phyloP scores from a whole-genome alignment of 805 yeast genomes.

The Priceomyces medius region DNA sequence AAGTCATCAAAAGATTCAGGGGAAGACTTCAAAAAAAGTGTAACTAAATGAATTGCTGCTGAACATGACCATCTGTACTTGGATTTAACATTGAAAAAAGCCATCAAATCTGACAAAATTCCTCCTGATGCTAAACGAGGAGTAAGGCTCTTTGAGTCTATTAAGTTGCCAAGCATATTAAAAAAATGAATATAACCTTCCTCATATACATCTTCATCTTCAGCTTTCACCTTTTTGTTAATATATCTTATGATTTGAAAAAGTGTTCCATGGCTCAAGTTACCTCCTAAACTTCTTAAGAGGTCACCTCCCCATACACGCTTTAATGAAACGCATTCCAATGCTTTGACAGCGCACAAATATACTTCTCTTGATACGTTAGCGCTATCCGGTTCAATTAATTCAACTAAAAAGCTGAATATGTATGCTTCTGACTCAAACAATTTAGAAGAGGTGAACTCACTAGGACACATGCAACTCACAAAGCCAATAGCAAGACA shows the following conservation, averaged over 20 bases:
- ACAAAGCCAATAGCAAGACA: conserved; percentile 66
- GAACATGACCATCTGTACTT: conserved; percentile 57
- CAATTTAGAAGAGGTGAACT: conserved; percentile 60
- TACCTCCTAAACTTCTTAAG: conserved; percentile 76
- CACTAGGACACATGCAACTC: conserved; percentile 55
- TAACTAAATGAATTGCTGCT: conserved; percentile 61
- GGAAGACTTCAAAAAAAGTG: conserved; percentile 42
- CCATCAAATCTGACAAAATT: conserved; percentile 60
- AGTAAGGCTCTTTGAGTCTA: conserved; percentile 54
- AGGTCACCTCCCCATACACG: conserved; percentile 75
- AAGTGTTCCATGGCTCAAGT: conserved; percentile 79
- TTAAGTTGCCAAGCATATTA: conserved; percentile 59
- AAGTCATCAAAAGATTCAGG: conserved; percentile 60
- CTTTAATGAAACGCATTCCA: conserved; percentile 67
- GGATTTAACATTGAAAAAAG: conserved; percentile 54
- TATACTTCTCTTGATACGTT: conserved; percentile 52
- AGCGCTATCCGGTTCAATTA: conserved; percentile 64
- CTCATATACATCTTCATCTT: conserved; percentile 27
- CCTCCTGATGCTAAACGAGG: conserved; percentile 73
- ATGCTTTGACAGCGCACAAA: conserved; percentile 59
- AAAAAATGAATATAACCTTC: conserved; percentile 56
- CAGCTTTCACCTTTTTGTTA: conserved; percentile 47
- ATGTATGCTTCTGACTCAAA: conserved; percentile 72
- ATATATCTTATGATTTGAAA: conserved; percentile 70
- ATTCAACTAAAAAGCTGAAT: conserved; percentile 65